Base-by-base conservation (phyloP, 371 early-diverging fungal genomes). In the Saksenaea vasiformis region DNA sequence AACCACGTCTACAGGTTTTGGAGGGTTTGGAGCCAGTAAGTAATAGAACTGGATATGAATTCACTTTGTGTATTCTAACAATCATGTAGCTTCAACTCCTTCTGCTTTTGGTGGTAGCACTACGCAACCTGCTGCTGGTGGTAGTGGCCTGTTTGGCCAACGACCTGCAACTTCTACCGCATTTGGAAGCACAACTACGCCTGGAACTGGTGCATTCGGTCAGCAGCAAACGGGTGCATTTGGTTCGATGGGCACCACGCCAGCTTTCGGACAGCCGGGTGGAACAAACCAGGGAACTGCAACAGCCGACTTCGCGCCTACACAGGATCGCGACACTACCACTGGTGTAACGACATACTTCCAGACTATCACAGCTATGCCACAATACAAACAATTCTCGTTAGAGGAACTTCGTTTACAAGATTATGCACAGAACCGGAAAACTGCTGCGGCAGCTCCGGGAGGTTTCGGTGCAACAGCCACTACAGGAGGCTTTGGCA, bases 361-460 rank as follows among this genome's bases (percentile, higher is more conserved):
- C 71, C 91, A 91, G 51, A 86, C 84, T 28, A 93, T 97, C 56
- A 85, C 90, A 27, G 93, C 94, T n/a, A 96, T 95, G 96, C 91
- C 91, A 14, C 89, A 88, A 37, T 98, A 98, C 72, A 84, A 84
- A 60, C 87, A 84, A 54, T 94, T 78, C 70, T 95, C 94, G 17
- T 83, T 90, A 36, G 97, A 97, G 87, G 98, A 98, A 76, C 88
- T 98, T 54, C 87, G 97, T 35, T 70, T 93, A 5, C 90, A 93
- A 82, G 98, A 98, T 72, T 98, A 98, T 64, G 72, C 79, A 56
- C 88, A 92, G 68, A 89, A 89, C 47, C 92, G 95, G 65, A 93
- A 95, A 67, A 85, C 75, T 13, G 63, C 71, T 41, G 70, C 64
- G 38, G 65, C 70, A 41, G 61, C 69, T 5, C 41, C 71, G 17